phyloP scores from a whole-genome alignment of 495 filamentous ascomycete genomes.

The Trichoderma reesei region DNA sequence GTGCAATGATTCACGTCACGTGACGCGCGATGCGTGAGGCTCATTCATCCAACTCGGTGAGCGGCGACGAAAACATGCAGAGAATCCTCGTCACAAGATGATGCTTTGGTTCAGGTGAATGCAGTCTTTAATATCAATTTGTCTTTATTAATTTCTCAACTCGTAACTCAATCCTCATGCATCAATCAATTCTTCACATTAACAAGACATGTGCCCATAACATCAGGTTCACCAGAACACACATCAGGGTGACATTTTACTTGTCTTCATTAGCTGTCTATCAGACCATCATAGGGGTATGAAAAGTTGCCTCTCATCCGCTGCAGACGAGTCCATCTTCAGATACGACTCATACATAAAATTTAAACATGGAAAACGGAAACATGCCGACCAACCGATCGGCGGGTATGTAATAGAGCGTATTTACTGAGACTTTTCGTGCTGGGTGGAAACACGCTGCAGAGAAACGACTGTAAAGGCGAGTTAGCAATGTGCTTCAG shows the following conservation, averaged over 20 bases:
- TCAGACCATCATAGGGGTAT: conserved; percentile 3
- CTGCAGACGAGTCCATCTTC: conserved; percentile 8
- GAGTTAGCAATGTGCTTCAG: conserved; percentile 22
- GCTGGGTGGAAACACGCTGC: conserved; percentile 75
- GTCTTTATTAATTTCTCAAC: background rate
- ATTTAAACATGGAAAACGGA: background rate
- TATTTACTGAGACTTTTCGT: conserved; percentile 63
- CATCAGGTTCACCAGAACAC: background rate
- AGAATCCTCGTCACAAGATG: no score
- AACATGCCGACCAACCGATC: conserved; percentile 6
- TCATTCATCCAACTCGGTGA: no score
- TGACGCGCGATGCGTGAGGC: no score
- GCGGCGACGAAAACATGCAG: no score
- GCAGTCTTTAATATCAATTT: no score
- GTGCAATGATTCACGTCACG: no score
- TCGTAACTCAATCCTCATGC: background rate
- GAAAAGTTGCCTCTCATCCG: background rate
- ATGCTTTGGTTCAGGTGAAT: no score
- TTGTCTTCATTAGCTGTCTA: conserved; percentile 10
- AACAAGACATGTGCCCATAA: background rate
- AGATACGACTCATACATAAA: conserved; percentile 10
- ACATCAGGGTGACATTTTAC: conserved; percentile 9
- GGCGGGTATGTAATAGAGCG: conserved; percentile 13
- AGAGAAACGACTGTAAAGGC: conserved; percentile 55
- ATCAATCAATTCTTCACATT: background rate